Base-by-base conservation (phyloP, 805 yeast genomes). In the Kazachstania africana region DNA sequence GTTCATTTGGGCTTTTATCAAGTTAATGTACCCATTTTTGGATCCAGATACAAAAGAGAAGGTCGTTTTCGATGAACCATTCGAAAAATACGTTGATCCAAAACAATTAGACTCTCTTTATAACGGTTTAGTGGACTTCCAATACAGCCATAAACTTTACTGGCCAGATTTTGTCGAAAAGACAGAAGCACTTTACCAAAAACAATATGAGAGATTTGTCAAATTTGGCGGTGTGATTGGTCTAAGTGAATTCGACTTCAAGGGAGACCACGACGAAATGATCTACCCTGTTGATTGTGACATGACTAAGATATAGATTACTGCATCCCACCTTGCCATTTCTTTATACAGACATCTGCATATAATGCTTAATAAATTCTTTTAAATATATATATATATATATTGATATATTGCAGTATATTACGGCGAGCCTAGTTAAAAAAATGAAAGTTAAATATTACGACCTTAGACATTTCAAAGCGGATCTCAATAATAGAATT, bases 41-140 rank as follows among this genome's bases (percentile, higher is more conserved):
- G 78, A 72, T 44, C 76, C 76, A 6, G 63, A 65, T 37, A 71
- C 78, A 2, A 61, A 74, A 36, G 68, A 66, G 55, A 72, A 72
- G 48, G 65, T 73, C 5, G 60, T 68, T 9, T 71, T 69, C 41
- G 77, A 71, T 40, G 72, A 70, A 39, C 75, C 76, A 2, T 70
- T 70, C 40, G 70, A 62, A 30, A 62, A 68, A 34, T 68, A 63
- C 34, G 70, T 72, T 3, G 77, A 75, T 8, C 53, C 57, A 28
- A 60, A 67, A 30, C 76, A 72, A 43, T 51, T 72, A 28, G 73
- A 68, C 33, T 60, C 63, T 29, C 60, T 61, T 27, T 70, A 72
- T 44, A 63, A 66, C 35, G 60, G 66, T 24, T 51, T 62, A 31
- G 42, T 58, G 15, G 71, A 70, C 39, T 72, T 72, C 42, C 64